phyloP scores from a whole-genome alignment of 2,329 filamentous ascomycete genomes.

The Orbilia brochopaga region DNA sequence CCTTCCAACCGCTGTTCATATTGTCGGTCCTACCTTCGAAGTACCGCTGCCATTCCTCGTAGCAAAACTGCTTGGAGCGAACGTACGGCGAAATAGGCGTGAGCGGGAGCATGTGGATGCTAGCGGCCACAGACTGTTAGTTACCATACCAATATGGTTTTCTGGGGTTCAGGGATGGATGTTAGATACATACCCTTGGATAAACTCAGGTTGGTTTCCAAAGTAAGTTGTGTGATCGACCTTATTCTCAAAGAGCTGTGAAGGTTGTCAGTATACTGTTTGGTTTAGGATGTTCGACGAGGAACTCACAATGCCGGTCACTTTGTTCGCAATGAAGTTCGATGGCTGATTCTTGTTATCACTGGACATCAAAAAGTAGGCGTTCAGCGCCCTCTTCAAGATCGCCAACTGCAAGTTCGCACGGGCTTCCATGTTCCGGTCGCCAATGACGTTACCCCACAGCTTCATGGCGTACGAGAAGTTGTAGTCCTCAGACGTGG shows the following conservation, averaged over 20 bases:
- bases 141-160: conserved; percentile 26
- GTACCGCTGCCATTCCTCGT: conserved; percentile 80
- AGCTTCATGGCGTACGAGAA: conserved; percentile 87
- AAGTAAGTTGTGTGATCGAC: conserved; percentile 93
- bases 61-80: conserved; percentile 72
- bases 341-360: conserved; percentile 74
- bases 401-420: conserved; percentile 85
- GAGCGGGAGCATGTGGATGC: conserved; percentile 83
- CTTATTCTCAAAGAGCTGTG: conserved; percentile 86
- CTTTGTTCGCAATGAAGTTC: conserved; percentile 80
- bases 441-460: conserved; percentile 82
- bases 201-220: conserved; percentile 72
- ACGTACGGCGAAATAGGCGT: conserved; percentile 72
- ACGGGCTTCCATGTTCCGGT: conserved; percentile 78
- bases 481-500: conserved; percentile 88
- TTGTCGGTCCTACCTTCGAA: conserved; percentile 72
- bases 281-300: conserved; percentile 60
- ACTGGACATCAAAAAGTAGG: conserved; percentile 80
- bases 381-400: conserved; percentile 72
- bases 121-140: conserved; percentile 59
- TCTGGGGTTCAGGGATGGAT: conserved; percentile 56
- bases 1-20: conserved; percentile 80
- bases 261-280: conserved; percentile 55
- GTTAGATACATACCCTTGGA: conserved; percentile 64
- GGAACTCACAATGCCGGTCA: conserved; percentile 54